These are phyloP conservation scores for Diplodia mutila DNA, from an alignment of 2,329 filamentous ascomycete species.

Conservation along the genomic window DNA sequence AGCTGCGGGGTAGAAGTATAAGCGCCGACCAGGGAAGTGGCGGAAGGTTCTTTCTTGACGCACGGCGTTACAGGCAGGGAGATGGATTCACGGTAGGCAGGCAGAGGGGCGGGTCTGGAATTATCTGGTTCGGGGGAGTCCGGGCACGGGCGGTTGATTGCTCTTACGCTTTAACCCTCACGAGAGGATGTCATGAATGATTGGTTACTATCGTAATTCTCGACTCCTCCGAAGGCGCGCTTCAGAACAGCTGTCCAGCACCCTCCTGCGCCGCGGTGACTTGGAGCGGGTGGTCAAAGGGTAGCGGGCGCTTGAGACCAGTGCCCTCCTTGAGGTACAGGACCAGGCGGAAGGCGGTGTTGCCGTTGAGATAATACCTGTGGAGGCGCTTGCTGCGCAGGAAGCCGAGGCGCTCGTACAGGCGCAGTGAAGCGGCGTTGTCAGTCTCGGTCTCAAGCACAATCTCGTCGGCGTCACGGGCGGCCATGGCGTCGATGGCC, in stretches of 20 bases:
- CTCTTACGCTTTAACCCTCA: background rate
- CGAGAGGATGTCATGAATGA: background rate
- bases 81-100: background rate
- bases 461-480: slow-evolving; percentile 85
- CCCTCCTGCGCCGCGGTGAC: background rate
- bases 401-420: slow-evolving; percentile 93
- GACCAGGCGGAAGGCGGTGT: slow-evolving; percentile 87
- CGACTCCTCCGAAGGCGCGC: background rate
- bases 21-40: background rate
- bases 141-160: background rate
- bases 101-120: background rate
- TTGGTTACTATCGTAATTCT: background rate
- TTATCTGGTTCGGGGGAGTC: background rate
- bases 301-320: slow-evolving; percentile 17
- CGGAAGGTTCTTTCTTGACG: background rate
- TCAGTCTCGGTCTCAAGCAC: slow-evolving; percentile 95
- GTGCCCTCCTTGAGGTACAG: slow-evolving; percentile 61
- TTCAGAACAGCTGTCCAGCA: background rate
- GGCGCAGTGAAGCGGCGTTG: slow-evolving; percentile 83
- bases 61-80: background rate
- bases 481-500: slow-evolving; percentile 89
- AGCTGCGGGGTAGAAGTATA: background rate
- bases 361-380: slow-evolving; percentile 95
- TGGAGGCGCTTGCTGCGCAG: slow-evolving; percentile 89
- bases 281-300: background rate